Conservation (phyloP, 2,329 filamentous ascomycete species). For the Elsinoe fawcettii region DNA sequence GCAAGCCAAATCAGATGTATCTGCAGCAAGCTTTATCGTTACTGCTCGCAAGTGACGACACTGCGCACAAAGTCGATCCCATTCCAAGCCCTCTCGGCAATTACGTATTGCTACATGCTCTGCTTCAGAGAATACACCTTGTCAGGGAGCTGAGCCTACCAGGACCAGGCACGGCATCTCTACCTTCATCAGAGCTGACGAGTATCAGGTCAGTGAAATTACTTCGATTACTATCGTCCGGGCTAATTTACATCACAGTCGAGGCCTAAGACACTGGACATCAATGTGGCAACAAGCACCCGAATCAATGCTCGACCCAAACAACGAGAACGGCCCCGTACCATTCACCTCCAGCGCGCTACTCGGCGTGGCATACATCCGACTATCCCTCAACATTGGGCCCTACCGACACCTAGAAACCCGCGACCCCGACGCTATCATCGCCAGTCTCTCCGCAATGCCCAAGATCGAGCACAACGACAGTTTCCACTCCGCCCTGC, state of each 20-base stretch:
- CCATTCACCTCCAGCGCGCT: constrained; percentile 39
- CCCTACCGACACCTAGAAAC: constrained; percentile 38
- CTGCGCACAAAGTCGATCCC: background rate
- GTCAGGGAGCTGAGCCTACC: constrained; percentile 10
- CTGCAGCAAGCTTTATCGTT: background rate
- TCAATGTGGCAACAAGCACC: constrained; percentile 29
- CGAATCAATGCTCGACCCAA: constrained; percentile 29
- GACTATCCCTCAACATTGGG: constrained; percentile 41
- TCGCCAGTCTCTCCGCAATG: constrained; percentile 31
- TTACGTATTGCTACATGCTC: background rate
- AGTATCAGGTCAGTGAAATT: background rate
- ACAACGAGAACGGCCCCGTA: constrained; percentile 30
- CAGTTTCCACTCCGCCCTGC: constrained; percentile 41
- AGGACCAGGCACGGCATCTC: constrained; percentile 14
- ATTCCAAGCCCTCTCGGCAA: constrained; percentile 4
- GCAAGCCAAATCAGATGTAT: background rate
- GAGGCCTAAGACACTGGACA: constrained; percentile 23
- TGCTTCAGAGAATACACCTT: constrained; percentile 1
- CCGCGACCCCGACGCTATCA: constrained; percentile 35
- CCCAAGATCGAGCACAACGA: constrained; percentile 42
- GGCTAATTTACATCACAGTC: background rate
- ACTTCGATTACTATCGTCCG: background rate
- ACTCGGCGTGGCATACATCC: constrained; percentile 40
- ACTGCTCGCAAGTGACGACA: background rate
- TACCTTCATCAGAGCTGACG: constrained; percentile 20